Evolutionary conservation across 257 asterid species (phyloP).

Genomic region (Phtheirospermum japonicum): DNA sequence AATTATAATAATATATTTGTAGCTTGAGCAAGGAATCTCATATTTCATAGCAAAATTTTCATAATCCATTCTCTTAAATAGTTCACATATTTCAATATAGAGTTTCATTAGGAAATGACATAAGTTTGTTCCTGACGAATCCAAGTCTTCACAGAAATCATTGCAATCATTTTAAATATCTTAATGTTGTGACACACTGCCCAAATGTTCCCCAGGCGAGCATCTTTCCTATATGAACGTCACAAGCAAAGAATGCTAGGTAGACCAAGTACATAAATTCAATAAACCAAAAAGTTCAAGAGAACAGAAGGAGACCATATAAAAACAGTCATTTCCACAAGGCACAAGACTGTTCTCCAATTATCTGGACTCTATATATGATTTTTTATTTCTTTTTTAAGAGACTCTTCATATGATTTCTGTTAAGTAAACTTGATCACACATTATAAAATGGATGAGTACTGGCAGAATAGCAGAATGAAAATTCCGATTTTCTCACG

Average conservation of each 20-base stretch:
- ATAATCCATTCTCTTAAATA: neutral
- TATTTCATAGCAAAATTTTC: too few species aligned
- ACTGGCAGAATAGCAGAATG: neutral
- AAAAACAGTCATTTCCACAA: neutral
- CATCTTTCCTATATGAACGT: neutral
- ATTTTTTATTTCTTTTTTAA: neutral
- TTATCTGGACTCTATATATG: neutral
- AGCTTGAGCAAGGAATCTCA: too few species aligned
- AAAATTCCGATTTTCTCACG: neutral
- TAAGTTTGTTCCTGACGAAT: neutral
- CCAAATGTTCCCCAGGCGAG: neutral
- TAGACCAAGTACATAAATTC: neutral
- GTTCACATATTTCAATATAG: neutral
- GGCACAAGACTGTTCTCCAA: neutral
- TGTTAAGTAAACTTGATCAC: neutral
- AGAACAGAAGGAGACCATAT: conserved; percentile 6
- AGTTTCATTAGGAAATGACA: neutral
- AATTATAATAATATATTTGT: too few species aligned
- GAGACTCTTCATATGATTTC: neutral
- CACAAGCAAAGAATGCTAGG: neutral
- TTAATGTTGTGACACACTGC: neutral
- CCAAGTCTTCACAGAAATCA: neutral
- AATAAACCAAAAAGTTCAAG: conserved; percentile 1
- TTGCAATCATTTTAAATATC: neutral
- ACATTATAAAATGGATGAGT: neutral